Evolutionary conservation across 768 basidiomycete genomes (phyloP).

Genomic region (Arthromyces matolae): DNA sequence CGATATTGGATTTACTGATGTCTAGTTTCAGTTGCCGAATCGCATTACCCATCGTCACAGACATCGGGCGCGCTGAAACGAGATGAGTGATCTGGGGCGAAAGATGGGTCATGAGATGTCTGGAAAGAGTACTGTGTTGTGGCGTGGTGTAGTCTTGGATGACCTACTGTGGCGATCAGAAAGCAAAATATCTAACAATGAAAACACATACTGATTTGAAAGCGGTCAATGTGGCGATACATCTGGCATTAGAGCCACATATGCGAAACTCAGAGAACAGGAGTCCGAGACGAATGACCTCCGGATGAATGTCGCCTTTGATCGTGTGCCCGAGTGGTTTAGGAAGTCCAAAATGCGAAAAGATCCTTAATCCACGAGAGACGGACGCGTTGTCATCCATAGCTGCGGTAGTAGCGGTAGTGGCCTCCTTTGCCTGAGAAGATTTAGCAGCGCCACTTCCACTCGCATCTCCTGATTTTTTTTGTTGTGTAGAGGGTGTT

Average conservation of each 20-base stretch:
- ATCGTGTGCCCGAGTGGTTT: conserved; percentile 49
- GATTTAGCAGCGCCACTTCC: conserved; percentile 15
- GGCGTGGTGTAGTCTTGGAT: conserved; percentile 91
- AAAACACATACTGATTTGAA: conserved; percentile 82
- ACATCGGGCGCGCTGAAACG: conserved; percentile 85
- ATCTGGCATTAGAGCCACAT: conserved; percentile 91
- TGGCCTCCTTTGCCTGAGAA: conserved; percentile 24
- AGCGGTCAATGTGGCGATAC: conserved; percentile 85
- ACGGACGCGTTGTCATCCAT: conserved; percentile 34
- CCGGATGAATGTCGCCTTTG: conserved; percentile 90
- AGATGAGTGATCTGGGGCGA: conserved; percentile 92
- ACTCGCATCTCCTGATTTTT: conserved; percentile 27
- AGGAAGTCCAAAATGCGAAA: conserved; percentile 81
- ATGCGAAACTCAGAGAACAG: conserved; percentile 92
- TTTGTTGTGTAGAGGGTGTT: conserved; percentile 29
- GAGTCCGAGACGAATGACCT: conserved; percentile 79
- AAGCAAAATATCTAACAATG: conserved; percentile 10
- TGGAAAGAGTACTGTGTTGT: conserved; percentile 78
- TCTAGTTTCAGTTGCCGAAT: conserved; percentile 93
- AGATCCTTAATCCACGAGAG: conserved; percentile 73
- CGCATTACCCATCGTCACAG: conserved; percentile 91
- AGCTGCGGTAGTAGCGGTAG: conserved; percentile 12
- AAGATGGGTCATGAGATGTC: conserved; percentile 88
- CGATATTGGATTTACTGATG: conserved; percentile 88
- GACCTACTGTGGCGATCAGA: conserved; percentile 45